These are phyloP conservation scores for Byssochlamys sp. DNA, from an alignment of 2,329 filamentous ascomycete species.

Conservation along the genomic window DNA sequence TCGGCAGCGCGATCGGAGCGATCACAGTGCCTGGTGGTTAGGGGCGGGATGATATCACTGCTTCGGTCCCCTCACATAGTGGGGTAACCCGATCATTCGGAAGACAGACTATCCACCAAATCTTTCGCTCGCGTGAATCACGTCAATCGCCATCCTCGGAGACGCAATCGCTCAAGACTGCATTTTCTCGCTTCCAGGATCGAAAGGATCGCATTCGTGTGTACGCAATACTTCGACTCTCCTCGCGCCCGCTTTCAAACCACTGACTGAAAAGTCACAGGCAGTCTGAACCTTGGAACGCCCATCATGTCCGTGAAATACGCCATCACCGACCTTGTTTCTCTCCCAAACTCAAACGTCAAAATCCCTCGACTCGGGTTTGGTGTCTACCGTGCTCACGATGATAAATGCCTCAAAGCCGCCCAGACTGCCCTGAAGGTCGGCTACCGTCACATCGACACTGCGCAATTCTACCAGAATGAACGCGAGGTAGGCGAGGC, in stretches of 20 bases:
- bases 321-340: constrained; percentile 39
- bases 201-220: neutral
- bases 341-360: constrained; percentile 41
- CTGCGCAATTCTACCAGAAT: constrained; percentile 61
- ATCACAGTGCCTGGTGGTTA: neutral
- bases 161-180: neutral
- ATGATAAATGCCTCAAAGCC: constrained; percentile 47
- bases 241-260: neutral
- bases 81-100: constrained; percentile 3
- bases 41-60: constrained; percentile 12
- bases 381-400: constrained; percentile 57
- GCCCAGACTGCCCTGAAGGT: constrained; percentile 46
- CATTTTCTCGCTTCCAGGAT: neutral
- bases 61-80: constrained; percentile 4
- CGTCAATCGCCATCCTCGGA: neutral
- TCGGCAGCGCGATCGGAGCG: neutral
- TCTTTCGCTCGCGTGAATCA: constrained; percentile 1
- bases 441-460: constrained; percentile 48
- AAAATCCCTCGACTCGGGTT: constrained; percentile 60
- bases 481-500: constrained; percentile 58
- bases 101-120: constrained; percentile 1
- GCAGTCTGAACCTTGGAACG: neutral
- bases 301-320: constrained; percentile 27
- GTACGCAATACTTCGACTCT: neutral
- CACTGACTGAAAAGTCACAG: neutral